A percentile compares a stretch with the other conserved stretches of the same genome.
phyloP scores from a whole-genome alignment of 768 basidiomycete genomes.

The Suillus clintonianus region DNA sequence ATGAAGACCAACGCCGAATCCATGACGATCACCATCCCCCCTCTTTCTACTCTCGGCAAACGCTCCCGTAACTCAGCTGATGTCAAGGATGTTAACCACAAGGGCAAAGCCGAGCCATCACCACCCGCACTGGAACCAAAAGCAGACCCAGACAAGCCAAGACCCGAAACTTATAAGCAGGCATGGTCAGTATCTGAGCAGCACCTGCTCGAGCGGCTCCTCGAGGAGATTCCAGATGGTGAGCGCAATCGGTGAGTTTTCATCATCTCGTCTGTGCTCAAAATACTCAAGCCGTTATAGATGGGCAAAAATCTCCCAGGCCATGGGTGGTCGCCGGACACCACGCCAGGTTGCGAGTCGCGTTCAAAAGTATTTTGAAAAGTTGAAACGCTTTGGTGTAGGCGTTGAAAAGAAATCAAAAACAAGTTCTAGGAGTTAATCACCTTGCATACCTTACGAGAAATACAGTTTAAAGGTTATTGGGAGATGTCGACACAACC shows the following conservation, averaged over 20 bases:
- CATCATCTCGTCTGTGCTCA: not conserved
- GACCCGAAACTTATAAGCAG: conserved; percentile 75
- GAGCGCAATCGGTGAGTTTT: conserved; percentile 67
- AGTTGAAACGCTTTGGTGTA: conserved; percentile 74
- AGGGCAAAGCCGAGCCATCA: conserved; percentile 16
- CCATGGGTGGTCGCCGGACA: conserved; percentile 77
- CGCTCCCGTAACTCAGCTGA: conserved; percentile 23
- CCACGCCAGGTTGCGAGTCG: conserved; percentile 86
- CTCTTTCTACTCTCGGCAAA: conserved; percentile 27
- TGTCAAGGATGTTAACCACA: conserved; percentile 15
- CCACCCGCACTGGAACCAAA: conserved; percentile 15
- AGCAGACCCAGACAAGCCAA: conserved; percentile 24
- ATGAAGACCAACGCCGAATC: conserved; percentile 13
- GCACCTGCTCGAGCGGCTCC: conserved; percentile 69
- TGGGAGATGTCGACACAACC: not conserved
- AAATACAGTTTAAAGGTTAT: not conserved
- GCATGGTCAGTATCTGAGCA: conserved; percentile 79
- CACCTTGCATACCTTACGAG: not conserved
- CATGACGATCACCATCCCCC: conserved; percentile 10
- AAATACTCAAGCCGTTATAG: conserved; percentile 36
- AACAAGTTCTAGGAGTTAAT: conserved; percentile 18
- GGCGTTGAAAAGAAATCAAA: conserved; percentile 36
- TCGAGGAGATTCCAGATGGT: conserved; percentile 76
- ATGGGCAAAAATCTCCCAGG: conserved; percentile 80
- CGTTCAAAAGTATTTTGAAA: conserved; percentile 87